phyloP scores from a whole-genome alignment of 1,284 basidiomycete genomes.

The Sporisorium reilianum region DNA sequence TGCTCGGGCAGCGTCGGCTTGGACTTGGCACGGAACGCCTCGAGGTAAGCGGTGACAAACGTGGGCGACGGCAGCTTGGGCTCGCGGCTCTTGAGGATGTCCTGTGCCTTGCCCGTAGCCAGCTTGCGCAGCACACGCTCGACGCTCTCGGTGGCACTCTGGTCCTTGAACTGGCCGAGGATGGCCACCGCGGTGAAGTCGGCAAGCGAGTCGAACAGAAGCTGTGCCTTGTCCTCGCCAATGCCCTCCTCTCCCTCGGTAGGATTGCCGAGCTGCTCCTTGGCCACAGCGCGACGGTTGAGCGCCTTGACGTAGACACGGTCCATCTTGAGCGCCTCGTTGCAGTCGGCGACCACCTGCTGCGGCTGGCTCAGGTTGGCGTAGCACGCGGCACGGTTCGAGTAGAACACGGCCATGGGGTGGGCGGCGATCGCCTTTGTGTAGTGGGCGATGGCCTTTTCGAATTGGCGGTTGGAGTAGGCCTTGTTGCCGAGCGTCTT shows the following conservation, averaged over 20 bases:
- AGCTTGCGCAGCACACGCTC: slow-evolving; percentile 92
- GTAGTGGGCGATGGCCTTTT: slow-evolving; percentile 84
- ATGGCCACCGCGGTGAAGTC: slow-evolving; percentile 97
- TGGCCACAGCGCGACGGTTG: slow-evolving; percentile 88
- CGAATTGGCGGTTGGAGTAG: slow-evolving; percentile 83
- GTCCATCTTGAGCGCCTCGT: slow-evolving; percentile 87
- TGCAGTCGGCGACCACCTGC: slow-evolving; percentile 89
- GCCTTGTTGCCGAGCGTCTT: slow-evolving; percentile 91
- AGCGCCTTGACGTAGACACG: slow-evolving; percentile 91
- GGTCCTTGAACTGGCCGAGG: slow-evolving; percentile 90
- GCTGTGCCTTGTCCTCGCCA: slow-evolving; percentile 56
- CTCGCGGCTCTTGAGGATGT: slow-evolving; percentile 82
- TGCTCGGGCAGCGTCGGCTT: slow-evolving; percentile 81
- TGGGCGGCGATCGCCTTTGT: slow-evolving; percentile 84
- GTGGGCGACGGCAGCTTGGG: slow-evolving; percentile 88
- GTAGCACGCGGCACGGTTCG: slow-evolving; percentile 97
- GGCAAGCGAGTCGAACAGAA: slow-evolving; percentile 57
- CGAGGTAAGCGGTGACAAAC: slow-evolving; percentile 95
- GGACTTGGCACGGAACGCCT: slow-evolving; percentile 88
- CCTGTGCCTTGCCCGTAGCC: slow-evolving; percentile 78
- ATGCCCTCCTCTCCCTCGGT: slow-evolving; percentile 75
- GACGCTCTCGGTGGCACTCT: slow-evolving; percentile 81
- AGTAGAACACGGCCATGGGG: slow-evolving; percentile 93
- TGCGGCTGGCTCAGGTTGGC: slow-evolving; percentile 88
- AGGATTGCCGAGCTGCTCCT: slow-evolving; percentile 81